Base-by-base conservation (phyloP, 2,329 filamentous ascomycete genomes). In the Elsinoe perseae region DNA sequence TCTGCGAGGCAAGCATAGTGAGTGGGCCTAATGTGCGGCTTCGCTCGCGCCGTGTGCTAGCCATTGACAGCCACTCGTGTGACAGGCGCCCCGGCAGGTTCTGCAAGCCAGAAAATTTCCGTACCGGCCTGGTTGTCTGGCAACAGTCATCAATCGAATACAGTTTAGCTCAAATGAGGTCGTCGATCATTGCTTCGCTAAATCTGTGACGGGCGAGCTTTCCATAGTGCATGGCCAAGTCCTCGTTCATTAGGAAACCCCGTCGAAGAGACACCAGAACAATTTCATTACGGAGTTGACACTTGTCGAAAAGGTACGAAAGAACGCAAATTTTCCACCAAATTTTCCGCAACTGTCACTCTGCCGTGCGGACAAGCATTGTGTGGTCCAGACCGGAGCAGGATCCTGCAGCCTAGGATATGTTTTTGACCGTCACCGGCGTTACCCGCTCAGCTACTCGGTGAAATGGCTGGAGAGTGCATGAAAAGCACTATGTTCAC, bases 171-270 rank as follows among this genome's bases (percentile, higher is more conserved):
- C 44, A 30, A 50, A 50, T 50, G 44, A 36, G 48, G 28, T 10
- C 16, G 48, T 38, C 48, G 48, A 52, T 52, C 48, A 52, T 52
- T 28, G 25, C 28, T 52, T 34, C 48, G 48, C 48, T 52, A 52
- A 52, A 21, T 25, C 32, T 52, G 32, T 52, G 48, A 52, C 48
- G 30, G 28, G 30, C 48, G 38, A 52, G 48, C 28, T 52, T 52
- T 52, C 48, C 48, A 52, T 52, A 52, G 48, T 52, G 28, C 9
- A 28, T 23, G 43, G 43, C 43, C 43, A 30, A 48, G 43, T 48
- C 43, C 48, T 34, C 28, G 28, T 52, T 36, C 48, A 52, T 38
- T 6, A 32, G 48, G 32, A 52, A 52, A 36, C 32, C 48, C 32
- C 38, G 16, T 38, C 48, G 20, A 38, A 25, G 27, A 52, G 23